These are phyloP conservation scores for Cladosporium colombiae DNA, from an alignment of 2,329 filamentous ascomycete genomes.

Conservation along the genomic window DNA sequence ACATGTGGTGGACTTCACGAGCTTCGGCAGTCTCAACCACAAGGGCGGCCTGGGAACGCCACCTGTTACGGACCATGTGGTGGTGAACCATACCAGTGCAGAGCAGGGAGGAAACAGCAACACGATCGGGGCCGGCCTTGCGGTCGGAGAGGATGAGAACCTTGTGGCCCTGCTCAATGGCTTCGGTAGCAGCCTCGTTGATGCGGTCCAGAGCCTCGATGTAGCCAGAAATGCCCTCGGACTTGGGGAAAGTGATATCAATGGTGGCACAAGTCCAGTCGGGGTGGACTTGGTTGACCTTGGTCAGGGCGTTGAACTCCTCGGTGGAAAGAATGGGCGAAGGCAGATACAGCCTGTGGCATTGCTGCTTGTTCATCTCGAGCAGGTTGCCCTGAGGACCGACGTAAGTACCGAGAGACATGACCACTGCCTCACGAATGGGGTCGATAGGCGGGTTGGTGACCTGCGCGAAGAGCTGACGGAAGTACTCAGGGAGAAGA, in stretches of 20 bases:
- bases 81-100: conserved; percentile 94
- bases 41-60: conserved; percentile 84
- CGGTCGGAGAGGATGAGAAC: conserved; percentile 89
- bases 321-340: conserved; percentile 87
- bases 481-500: conserved; percentile 93
- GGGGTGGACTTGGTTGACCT: conserved; percentile 69
- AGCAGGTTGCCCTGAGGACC: conserved; percentile 93
- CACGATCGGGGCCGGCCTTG: conserved; percentile 76
- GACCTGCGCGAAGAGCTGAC: conserved; percentile 95
- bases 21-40: conserved; percentile 92
- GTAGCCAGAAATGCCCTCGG: conserved; percentile 79
- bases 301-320: conserved; percentile 85
- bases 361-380: conserved; percentile 90
- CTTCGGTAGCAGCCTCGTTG: conserved; percentile 79
- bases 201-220: conserved; percentile 84
- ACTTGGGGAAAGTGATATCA: conserved; percentile 91
- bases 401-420: conserved; percentile 96
- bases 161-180: conserved; percentile 79
- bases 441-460: conserved; percentile 97
- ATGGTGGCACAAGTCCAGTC: conserved; percentile 88
- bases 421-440: conserved; percentile 95
- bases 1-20: conserved; percentile 98
- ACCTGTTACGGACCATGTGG: conserved; percentile 92
- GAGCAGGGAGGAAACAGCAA: conserved; percentile 81
- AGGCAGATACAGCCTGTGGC: conserved; percentile 78